Evolutionary conservation across 2,329 filamentous ascomycete species (phyloP).

Genomic region (Fusarium longipes): DNA sequence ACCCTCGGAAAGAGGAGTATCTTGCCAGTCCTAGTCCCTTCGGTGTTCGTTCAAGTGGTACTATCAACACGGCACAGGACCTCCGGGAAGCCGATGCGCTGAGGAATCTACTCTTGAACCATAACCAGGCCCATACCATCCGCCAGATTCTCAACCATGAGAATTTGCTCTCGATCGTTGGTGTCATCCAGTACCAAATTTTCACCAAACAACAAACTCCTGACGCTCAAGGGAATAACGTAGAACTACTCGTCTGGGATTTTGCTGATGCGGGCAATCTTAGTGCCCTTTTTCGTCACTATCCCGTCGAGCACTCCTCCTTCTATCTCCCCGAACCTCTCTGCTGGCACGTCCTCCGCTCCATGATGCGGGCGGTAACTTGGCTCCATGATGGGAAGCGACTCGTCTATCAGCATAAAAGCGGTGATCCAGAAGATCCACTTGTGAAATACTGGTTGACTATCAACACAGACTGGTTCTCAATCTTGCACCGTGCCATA

Average conservation of each 20-base stretch:
- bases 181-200: slow-evolving; percentile 48
- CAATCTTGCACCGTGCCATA: slow-evolving; percentile 63
- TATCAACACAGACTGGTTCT: slow-evolving; percentile 59
- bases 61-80: slow-evolving; percentile 21
- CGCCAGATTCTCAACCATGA: slow-evolving; percentile 60
- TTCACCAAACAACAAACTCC: slow-evolving; percentile 25
- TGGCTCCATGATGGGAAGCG: slow-evolving; percentile 64
- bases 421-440: not conserved
- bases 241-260: slow-evolving; percentile 60
- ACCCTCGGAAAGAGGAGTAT: slow-evolving; percentile 50
- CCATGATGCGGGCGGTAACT: slow-evolving; percentile 60
- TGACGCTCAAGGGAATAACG: slow-evolving; percentile 31
- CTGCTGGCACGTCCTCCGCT: slow-evolving; percentile 66
- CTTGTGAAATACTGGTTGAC: slow-evolving; percentile 17
- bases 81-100: slow-evolving; percentile 38
- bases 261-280: slow-evolving; percentile 64
- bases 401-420: slow-evolving; percentile 32
- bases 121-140: slow-evolving; percentile 48
- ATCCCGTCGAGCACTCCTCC: slow-evolving; percentile 27
- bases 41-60: slow-evolving; percentile 14
- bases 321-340: slow-evolving; percentile 62
- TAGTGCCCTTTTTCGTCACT: slow-evolving; percentile 53
- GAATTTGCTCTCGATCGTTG: slow-evolving; percentile 60
- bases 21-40: slow-evolving; percentile 45
- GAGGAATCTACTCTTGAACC: slow-evolving; percentile 28